Conservation (phyloP, 495 filamentous ascomycete genomes). For the Tuber calosporum region DNA sequence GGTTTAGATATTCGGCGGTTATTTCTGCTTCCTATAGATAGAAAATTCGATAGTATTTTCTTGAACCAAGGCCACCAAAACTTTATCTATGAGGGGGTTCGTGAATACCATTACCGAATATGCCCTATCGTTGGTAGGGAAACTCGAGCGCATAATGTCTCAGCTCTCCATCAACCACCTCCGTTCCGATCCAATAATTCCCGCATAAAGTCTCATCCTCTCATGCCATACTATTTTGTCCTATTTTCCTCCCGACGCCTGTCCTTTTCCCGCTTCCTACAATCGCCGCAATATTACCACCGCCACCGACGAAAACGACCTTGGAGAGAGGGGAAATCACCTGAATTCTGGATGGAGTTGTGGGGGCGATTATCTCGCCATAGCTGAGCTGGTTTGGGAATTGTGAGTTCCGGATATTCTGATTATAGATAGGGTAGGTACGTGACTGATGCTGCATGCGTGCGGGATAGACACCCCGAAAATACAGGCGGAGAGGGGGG, state of each 20-base stretch:
- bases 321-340: neutral
- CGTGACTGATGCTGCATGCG: neutral
- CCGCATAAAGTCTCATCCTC: neutral
- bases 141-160: neutral
- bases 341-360: neutral
- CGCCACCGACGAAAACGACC: neutral
- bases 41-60: neutral
- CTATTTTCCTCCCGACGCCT: neutral
- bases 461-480: neutral
- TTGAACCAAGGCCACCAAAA: neutral
- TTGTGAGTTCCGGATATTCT: neutral
- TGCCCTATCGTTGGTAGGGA: neutral
- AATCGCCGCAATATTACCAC: neutral
- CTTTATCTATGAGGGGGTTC: neutral
- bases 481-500: neutral
- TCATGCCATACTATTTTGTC: neutral
- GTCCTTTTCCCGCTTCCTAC: neutral
- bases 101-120: neutral
- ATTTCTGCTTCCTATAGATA: neutral
- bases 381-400: conserved; percentile 41
- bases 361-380: neutral
- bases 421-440: neutral
- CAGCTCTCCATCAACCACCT: neutral
- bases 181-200: neutral
- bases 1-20: neutral